These are phyloP conservation scores for Fusarium tjaetaba DNA, from an alignment of 2,329 filamentous ascomycete species.

Conservation along the genomic window DNA sequence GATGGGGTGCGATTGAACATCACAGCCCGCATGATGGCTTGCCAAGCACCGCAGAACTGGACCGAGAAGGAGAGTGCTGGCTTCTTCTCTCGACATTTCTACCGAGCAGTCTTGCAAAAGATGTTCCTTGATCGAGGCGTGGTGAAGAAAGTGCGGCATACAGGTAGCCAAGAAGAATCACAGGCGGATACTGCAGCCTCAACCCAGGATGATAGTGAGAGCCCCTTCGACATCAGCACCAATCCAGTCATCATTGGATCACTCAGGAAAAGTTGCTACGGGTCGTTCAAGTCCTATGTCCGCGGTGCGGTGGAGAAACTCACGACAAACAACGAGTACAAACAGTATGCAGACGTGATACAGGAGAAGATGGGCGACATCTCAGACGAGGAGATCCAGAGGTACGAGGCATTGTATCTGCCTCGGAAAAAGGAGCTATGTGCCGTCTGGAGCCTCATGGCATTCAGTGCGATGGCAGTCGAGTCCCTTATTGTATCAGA, in stretches of 20 bases:
- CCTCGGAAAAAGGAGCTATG: slow-evolving; percentile 82
- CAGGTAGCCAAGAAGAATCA: slow-evolving; percentile 42
- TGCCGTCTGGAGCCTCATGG: slow-evolving; percentile 94
- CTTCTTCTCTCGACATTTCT: slow-evolving; percentile 95
- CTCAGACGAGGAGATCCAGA: slow-evolving; percentile 77
- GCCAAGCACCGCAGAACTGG: slow-evolving; percentile 96
- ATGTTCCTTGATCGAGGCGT: slow-evolving; percentile 90
- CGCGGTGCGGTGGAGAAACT: slow-evolving; percentile 84
- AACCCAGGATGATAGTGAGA: slow-evolving; percentile 43
- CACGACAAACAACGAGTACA: slow-evolving; percentile 64
- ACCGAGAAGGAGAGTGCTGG: slow-evolving; percentile 78
- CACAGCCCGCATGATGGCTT: slow-evolving; percentile 97
- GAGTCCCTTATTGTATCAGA: slow-evolving; percentile 93
- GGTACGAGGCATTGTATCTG: slow-evolving; percentile 73
- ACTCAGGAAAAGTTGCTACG: slow-evolving; percentile 81
- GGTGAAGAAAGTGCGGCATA: slow-evolving; percentile 68
- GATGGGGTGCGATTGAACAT: slow-evolving; percentile 88
- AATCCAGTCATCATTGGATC: slow-evolving; percentile 89
- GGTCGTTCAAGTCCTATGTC: slow-evolving; percentile 79
- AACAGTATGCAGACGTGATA: slow-evolving; percentile 69
- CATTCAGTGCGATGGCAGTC: slow-evolving; percentile 88
- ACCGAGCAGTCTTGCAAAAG: slow-evolving; percentile 86
- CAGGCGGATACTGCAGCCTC: slow-evolving; percentile 13
- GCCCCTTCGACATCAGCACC: slow-evolving; percentile 67
- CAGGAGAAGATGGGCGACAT: slow-evolving; percentile 72